A percentile compares a stretch with the other conserved stretches of the same genome.
These are phyloP conservation scores for Scutellaria barbata DNA, from an alignment of 257 asterid genomes.

Conservation along the genomic window DNA sequence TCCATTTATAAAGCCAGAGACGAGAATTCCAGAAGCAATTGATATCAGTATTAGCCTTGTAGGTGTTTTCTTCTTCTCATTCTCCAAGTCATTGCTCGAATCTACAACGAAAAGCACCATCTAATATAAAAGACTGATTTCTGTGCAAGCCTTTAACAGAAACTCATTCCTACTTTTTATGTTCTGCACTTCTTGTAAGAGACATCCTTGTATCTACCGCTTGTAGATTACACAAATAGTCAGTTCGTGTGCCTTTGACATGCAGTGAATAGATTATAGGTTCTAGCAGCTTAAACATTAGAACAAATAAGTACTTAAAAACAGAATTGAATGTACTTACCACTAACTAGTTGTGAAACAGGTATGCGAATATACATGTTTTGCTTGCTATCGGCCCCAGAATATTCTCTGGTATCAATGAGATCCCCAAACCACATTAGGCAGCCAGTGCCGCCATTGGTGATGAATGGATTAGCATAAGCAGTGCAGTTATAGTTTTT, in stretches of 20 bases:
- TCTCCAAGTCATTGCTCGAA: not conserved
- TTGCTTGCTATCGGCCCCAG: conserved; percentile 1
- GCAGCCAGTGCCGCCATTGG: not conserved
- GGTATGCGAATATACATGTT: conserved; percentile 23
- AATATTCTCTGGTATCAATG: not conserved
- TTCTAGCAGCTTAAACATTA: not conserved
- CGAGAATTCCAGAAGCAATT: conserved; percentile 8
- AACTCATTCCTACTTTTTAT: not conserved
- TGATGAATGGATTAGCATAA: conserved; percentile 10
- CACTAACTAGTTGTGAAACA: conserved; percentile 22
- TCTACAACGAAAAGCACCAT: not conserved
- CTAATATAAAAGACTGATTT: not conserved
- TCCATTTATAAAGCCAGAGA: not conserved
- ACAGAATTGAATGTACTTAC: not conserved
- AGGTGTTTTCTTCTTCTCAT: conserved; percentile 1
- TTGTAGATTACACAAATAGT: not conserved
- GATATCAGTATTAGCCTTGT: not conserved
- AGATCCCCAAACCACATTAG: conserved; percentile 24
- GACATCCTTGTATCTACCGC: not conserved
- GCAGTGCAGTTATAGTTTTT: conserved; percentile 8
- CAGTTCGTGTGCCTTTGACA: not conserved
- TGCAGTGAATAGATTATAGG: not conserved
- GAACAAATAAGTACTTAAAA: too few species aligned
- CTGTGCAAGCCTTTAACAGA: too few species aligned
- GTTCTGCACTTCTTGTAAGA: not conserved